Evolutionary conservation across 2,329 filamentous ascomycete species (phyloP).

Genomic region (Aureobasidium lini): DNA sequence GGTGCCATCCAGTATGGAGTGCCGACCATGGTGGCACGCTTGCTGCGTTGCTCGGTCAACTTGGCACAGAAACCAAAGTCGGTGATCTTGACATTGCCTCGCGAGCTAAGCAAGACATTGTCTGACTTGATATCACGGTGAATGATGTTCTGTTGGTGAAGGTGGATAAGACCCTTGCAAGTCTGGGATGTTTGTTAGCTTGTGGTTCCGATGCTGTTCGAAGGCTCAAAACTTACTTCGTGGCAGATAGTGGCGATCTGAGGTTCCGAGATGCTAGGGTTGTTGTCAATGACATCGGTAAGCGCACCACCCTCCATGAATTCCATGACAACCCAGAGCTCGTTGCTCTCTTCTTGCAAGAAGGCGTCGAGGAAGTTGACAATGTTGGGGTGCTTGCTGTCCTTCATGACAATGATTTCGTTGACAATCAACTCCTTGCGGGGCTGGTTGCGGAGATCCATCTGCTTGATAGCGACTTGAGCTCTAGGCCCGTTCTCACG

Average conservation of each 20-base stretch:
- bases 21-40: constrained; percentile 98
- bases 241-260: constrained; percentile 96
- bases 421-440: constrained; percentile 98
- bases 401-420: constrained; percentile 99
- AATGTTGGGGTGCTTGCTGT: constrained; percentile 96
- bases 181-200: constrained; percentile 53
- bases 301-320: constrained; percentile 98
- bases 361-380: constrained; percentile 98
- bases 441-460: constrained; percentile 96
- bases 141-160: constrained; percentile 94
- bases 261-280: constrained; percentile 84
- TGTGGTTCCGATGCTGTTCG: not conserved
- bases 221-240: constrained; percentile 57
- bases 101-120: constrained; percentile 89
- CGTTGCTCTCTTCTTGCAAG: constrained; percentile 84
- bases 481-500: constrained; percentile 71
- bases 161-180: constrained; percentile 86
- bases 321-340: constrained; percentile 99
- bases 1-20: constrained; percentile 99
- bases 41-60: constrained; percentile 90
- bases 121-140: constrained; percentile 99
- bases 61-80: constrained; percentile 99
- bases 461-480: constrained; percentile 98
- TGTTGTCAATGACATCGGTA: constrained; percentile 98
- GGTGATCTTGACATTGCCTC: constrained; percentile 89